Evolutionary conservation across 768 basidiomycete genomes (phyloP).

Genomic region (Tylopilus intermedius): DNA sequence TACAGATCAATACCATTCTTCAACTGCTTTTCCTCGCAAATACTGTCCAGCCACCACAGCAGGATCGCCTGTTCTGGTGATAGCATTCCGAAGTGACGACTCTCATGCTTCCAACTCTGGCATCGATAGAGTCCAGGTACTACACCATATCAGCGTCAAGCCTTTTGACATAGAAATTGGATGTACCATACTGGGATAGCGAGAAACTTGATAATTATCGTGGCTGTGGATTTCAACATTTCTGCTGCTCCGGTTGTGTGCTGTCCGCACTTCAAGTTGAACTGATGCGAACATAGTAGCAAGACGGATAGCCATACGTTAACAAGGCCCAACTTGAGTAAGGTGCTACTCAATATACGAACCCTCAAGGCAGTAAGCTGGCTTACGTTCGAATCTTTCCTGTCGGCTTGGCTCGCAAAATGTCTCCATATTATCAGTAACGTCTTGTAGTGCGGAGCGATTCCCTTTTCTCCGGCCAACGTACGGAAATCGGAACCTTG

Average conservation of each 20-base stretch:
- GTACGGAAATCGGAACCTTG: constrained; percentile 23
- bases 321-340: constrained; percentile 35
- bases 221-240: constrained; percentile 32
- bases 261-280: constrained; percentile 34
- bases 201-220: constrained; percentile 38
- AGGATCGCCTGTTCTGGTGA: constrained; percentile 18
- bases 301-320: constrained; percentile 54
- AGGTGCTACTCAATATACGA: constrained; percentile 3
- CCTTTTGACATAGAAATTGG: background rate
- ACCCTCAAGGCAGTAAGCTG: background rate
- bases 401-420: constrained; percentile 19
- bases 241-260: constrained; percentile 34
- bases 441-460: constrained; percentile 35
- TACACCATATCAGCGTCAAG: constrained; percentile 19
- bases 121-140: constrained; percentile 42
- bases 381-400: constrained; percentile 25
- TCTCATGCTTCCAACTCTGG: constrained; percentile 43
- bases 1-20: constrained; percentile 19
- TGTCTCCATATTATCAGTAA: constrained; percentile 38
- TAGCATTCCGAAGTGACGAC: constrained; percentile 29
- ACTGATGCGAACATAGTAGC: constrained; percentile 43
- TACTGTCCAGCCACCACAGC: constrained; percentile 10
- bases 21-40: constrained; percentile 13
- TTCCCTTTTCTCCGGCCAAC: constrained; percentile 37
- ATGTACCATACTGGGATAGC: constrained; percentile 45